phyloP scores from a whole-genome alignment of 495 filamentous ascomycete genomes.

The Annulohypoxylon nitens region DNA sequence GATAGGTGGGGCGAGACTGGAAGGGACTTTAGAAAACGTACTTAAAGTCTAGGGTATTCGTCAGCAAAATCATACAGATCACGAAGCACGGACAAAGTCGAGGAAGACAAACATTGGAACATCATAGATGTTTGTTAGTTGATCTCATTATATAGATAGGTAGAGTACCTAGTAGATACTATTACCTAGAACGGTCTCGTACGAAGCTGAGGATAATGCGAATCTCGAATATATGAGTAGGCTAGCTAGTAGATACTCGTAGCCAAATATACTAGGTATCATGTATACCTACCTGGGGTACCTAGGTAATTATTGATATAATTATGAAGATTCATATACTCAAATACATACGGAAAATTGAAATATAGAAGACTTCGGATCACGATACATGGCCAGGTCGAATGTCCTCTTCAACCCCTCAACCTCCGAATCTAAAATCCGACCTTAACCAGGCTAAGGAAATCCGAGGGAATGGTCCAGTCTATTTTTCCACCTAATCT shows the following conservation, averaged over 20 bases:
- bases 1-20: background rate
- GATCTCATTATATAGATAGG: background rate
- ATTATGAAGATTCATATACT: too few relatives aligned
- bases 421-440: background rate
- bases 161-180: background rate
- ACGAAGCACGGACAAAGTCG: background rate
- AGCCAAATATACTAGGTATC: too few relatives aligned
- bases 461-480: slow-evolving; percentile 1
- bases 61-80: background rate
- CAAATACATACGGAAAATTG: background rate
- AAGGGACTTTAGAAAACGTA: background rate
- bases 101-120: background rate
- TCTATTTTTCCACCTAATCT: slow-evolving; percentile 13
- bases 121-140: background rate
- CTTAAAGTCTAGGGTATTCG: slow-evolving; percentile 4
- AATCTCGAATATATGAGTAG: background rate
- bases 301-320: too few relatives aligned
- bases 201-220: background rate
- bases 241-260: too few relatives aligned
- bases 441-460: background rate
- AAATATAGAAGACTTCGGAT: background rate
- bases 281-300: too few relatives aligned
- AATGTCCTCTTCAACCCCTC: background rate
- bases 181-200: background rate
- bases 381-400: background rate